A percentile compares a stretch with the other conserved stretches of the same genome.
Conservation (phyloP, 139 green algal species). For the Chlorella sp. region DNA sequence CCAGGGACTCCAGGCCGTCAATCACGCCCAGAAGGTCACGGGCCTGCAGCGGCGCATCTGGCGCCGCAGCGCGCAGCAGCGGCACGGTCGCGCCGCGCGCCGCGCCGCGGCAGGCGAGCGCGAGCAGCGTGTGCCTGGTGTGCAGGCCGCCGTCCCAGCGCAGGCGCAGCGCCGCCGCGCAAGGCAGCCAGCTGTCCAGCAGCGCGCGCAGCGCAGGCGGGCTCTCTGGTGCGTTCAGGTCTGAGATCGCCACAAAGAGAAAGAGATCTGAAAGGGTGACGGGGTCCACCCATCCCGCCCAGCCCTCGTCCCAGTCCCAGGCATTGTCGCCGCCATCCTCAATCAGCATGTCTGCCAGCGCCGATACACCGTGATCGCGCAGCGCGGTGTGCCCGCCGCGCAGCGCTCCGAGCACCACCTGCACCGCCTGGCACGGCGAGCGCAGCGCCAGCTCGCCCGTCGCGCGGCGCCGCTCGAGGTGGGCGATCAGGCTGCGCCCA, state of each 20-base stretch:
- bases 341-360: too few relatives aligned
- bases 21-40: neutral
- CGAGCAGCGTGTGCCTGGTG: too few relatives aligned
- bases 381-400: neutral
- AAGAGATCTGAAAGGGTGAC: too few relatives aligned
- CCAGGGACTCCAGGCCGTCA: neutral
- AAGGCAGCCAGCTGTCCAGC: neutral
- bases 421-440: neutral
- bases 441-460: neutral
- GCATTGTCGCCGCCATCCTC: too few relatives aligned
- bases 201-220: neutral
- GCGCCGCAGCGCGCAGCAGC: neutral
- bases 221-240: too few relatives aligned
- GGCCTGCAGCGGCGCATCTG: too few relatives aligned
- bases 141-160: neutral
- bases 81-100: neutral
- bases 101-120: neutral
- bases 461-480: neutral
- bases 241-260: too few relatives aligned
- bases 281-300: too few relatives aligned
- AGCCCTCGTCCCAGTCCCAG: too few relatives aligned
- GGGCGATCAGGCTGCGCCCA: neutral
- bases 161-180: neutral
- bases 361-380: neutral
- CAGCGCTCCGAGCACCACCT: neutral